phyloP scores from a whole-genome alignment of 2,329 filamentous ascomycete genomes.

The Ceratocystiopsis sp. region DNA sequence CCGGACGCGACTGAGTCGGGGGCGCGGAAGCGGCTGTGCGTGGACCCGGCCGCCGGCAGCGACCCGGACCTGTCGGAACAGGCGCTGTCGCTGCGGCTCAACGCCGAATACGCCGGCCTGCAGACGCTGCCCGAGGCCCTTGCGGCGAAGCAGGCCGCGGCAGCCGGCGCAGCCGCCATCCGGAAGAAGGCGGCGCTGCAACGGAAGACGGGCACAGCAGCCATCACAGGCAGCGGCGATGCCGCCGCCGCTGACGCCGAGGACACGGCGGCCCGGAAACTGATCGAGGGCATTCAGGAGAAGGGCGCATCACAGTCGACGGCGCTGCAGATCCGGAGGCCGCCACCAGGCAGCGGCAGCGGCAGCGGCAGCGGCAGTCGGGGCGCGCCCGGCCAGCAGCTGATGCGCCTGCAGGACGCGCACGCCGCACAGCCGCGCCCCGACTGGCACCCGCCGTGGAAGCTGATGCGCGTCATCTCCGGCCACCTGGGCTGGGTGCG shows the following conservation, averaged over 20 bases:
- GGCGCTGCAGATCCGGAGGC: constrained; percentile 18
- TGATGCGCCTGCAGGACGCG: constrained; percentile 16
- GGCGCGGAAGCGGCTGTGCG: constrained; percentile 16
- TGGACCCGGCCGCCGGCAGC: constrained; percentile 19
- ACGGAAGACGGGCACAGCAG: constrained; percentile 21
- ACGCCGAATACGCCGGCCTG: constrained; percentile 61
- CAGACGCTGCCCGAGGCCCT: constrained; percentile 61
- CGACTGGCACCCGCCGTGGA: constrained; percentile 97
- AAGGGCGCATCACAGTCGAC: constrained; percentile 17
- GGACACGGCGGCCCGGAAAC: constrained; percentile 38
- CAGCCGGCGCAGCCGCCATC: constrained; percentile 34
- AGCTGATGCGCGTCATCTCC: constrained; percentile 92
- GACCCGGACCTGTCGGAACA: constrained; percentile 23
- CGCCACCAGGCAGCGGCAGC: constrained; percentile 8
- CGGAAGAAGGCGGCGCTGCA: constrained; percentile 23
- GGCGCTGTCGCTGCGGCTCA: constrained; percentile 39
- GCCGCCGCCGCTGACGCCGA: constrained; percentile 13
- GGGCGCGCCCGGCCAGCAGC: constrained; percentile 20
- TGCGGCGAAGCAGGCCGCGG: constrained; percentile 59
- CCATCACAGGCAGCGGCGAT: constrained; percentile 9
- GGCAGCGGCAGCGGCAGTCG: constrained; percentile 3
- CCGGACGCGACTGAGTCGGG: not conserved
- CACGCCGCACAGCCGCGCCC: constrained; percentile 41
- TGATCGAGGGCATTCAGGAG: constrained; percentile 47
- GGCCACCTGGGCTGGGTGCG: constrained; percentile 94